phyloP scores from a whole-genome alignment of 257 asterid genomes.

The Solanum chiquidenum region DNA sequence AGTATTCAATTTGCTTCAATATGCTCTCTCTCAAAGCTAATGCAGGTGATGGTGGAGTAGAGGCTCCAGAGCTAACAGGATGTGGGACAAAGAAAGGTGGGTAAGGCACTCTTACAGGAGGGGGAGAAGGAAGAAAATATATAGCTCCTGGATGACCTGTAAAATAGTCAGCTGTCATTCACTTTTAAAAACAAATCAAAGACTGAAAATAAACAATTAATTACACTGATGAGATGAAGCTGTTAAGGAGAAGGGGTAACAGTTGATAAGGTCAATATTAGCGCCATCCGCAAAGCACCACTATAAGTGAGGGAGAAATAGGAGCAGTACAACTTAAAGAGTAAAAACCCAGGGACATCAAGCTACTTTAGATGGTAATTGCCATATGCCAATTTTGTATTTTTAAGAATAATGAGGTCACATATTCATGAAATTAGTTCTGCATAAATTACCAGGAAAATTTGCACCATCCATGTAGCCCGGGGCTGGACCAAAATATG shows the following conservation, averaged over 20 bases:
- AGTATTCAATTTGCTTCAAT: constrained; percentile 80
- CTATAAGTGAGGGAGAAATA: background rate
- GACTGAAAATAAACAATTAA: background rate
- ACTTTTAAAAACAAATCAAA: background rate
- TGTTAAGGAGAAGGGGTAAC: background rate
- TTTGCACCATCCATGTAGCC: constrained; percentile 49
- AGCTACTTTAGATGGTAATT: background rate
- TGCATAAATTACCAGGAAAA: constrained; percentile 37
- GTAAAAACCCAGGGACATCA: background rate
- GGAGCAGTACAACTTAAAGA: background rate
- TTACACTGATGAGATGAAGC: background rate
- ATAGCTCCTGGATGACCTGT: constrained; percentile 72
- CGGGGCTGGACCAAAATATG: constrained; percentile 31
- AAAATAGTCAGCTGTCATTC: constrained; percentile 1
- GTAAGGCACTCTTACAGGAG: constrained; percentile 59
- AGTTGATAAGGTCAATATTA: background rate
- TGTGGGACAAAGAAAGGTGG: constrained; percentile 49
- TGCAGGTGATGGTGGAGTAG: constrained; percentile 35
- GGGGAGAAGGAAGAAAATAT: constrained; percentile 41
- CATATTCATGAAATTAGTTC: background rate
- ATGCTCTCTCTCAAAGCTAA: constrained; percentile 40
- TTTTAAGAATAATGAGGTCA: background rate
- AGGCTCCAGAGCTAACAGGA: constrained; percentile 50
- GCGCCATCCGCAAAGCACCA: background rate
- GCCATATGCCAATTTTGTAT: background rate